Base-by-base conservation (phyloP, 2,329 filamentous ascomycete species). In the Lasiodiplodia hormozganensis region DNA sequence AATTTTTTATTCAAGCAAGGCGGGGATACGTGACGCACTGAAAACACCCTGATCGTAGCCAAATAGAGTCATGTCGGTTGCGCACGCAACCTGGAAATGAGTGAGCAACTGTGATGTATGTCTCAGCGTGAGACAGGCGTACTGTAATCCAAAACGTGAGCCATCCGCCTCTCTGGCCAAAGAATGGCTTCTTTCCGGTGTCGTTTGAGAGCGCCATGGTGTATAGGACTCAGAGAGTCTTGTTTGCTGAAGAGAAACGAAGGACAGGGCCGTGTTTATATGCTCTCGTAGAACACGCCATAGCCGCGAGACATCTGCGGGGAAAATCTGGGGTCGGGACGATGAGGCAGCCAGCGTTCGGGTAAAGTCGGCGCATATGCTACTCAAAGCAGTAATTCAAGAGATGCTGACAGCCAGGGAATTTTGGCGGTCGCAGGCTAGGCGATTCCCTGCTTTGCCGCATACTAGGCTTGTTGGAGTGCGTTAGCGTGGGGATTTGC, bases 71-170 rank as follows among this genome's bases (percentile, higher is more conserved):
- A 84, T 85, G 65, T 85, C 83, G 2, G 82, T 85, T 34, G 81
- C 80, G 73, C 82, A 84, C 7, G 81, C 81, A 47, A 83, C 54
- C 54, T 57, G 52, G 3, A 34, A 10, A 11, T n/a, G 18, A 11
- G 12, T 47, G 7, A 47, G 43, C 8, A 11, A 14, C 43, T 47
- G 43, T 21, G 8, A 18, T n/a, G 43, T n/a, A 10, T 11, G 8
- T 18, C 10, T 11, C 3, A 6, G 8, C 7, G 18, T 47, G 31
- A 28, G 12, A 10, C 16, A 11, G 31, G 16, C 54, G 11, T 38
- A 57, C 81, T 10, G 81, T 85, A 16, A 86, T 79, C 85, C 85
- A 87, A 70, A 87, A 85, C 14, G 84, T 86, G 40, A 87, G 80
- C 85, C 84, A 86, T 79, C 81, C 82, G 69, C 85, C 85, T 14